Conservation (phyloP, 352 stramenopile species). For the Phytophthora ramorum region DNA sequence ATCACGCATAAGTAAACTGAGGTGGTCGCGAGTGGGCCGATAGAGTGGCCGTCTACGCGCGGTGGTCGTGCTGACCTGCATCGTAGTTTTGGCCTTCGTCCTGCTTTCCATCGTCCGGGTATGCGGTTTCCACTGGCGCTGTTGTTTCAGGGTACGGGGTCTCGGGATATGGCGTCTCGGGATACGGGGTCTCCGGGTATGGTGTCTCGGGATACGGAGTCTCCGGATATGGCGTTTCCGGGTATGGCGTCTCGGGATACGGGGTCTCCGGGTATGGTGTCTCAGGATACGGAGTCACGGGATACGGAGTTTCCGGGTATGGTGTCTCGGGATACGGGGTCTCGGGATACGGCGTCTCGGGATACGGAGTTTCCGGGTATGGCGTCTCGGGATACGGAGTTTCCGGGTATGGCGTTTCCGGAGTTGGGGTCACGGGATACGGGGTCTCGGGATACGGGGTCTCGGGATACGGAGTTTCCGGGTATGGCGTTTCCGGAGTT, state of each 20-base stretch:
- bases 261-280: conserved; percentile 2
- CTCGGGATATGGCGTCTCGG: not conserved
- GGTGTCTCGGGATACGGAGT: conserved; percentile 4
- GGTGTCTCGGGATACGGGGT: not conserved
- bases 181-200: conserved; percentile 10
- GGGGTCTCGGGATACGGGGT: too few species aligned
- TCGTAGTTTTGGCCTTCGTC: conserved; percentile 1
- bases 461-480: too few species aligned
- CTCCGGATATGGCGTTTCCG: not conserved
- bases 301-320: conserved; percentile 4
- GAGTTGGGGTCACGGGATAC: too few species aligned
- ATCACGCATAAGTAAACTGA: not conserved
- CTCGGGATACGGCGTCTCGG: not conserved
- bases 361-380: not conserved
- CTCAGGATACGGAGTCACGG: not conserved
- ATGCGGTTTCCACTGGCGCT: conserved; percentile 3
- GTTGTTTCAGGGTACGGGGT: conserved; percentile 10
- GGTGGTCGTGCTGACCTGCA: not conserved
- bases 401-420: too few species aligned
- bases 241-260: not conserved
- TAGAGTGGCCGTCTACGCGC: not conserved
- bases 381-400: conserved; percentile 2
- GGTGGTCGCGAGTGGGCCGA: not conserved
- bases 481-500: too few species aligned
- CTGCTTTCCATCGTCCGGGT: conserved; percentile 4